Percentiles rank a stretch among this genome's conserved stretches.
phyloP scores from a whole-genome alignment of 2,329 filamentous ascomycete species.

The Fonsecaea monophora region DNA sequence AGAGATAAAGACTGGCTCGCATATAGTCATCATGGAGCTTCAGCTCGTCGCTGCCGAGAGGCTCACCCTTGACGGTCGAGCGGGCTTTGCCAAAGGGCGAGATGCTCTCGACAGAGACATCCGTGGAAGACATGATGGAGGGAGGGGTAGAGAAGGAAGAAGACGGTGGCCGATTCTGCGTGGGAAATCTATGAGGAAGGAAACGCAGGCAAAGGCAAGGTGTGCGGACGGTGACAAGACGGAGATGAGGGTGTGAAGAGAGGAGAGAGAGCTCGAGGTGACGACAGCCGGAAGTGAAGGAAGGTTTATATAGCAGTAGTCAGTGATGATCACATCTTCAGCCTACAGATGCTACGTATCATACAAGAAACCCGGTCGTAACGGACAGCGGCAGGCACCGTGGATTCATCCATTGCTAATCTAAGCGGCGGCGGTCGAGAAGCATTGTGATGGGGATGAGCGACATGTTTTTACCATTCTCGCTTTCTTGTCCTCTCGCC shows the following conservation, averaged over 20 bases:
- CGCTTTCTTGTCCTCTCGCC: neutral
- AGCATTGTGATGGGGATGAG: slow-evolving; percentile 5
- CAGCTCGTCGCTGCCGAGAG: slow-evolving; percentile 70
- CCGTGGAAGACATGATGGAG: slow-evolving; percentile 33
- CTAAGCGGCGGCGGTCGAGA: neutral
- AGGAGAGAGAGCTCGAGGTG: slow-evolving; percentile 2
- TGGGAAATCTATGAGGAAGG: neutral
- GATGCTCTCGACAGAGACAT: slow-evolving; percentile 61
- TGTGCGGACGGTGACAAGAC: neutral
- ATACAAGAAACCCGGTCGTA: neutral
- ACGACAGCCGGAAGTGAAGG: slow-evolving; percentile 1
- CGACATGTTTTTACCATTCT: slow-evolving; percentile 2
- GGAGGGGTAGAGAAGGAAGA: slow-evolving; percentile 3
- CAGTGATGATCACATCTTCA: neutral
- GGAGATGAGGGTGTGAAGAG: slow-evolving; percentile 2
- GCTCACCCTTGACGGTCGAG: slow-evolving; percentile 67
- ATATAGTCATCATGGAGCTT: slow-evolving; percentile 75
- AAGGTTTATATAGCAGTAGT: neutral
- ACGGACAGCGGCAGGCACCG: slow-evolving; percentile 6
- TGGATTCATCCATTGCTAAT: slow-evolving; percentile 3
- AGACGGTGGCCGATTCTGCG: neutral
- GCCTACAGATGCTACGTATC: neutral
- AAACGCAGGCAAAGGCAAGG: neutral
- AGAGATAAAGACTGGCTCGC: slow-evolving; percentile 75
- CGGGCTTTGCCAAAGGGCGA: slow-evolving; percentile 70